phyloP scores from a whole-genome alignment of 208 protist genomes.

The Paratrypanosoma confusum region DNA sequence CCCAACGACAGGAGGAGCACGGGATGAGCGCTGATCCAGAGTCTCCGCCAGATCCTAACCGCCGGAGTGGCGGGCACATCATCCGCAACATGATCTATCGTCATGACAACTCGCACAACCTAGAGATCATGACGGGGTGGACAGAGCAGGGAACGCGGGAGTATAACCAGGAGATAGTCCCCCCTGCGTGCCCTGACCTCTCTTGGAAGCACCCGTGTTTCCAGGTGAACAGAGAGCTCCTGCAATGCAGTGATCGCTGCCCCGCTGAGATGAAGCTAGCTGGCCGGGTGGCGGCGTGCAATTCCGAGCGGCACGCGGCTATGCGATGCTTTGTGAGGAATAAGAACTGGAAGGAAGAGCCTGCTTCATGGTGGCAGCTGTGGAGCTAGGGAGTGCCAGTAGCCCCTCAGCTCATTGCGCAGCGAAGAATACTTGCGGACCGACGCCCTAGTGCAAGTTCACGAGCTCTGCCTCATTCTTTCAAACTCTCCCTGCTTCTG shows the following conservation, averaged over 20 bases:
- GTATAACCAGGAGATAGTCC: conserved; percentile 57
- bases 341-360: conserved; percentile 35
- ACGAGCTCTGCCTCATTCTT: too few species aligned
- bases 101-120: conserved; percentile 31
- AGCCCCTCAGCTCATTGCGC: too few species aligned
- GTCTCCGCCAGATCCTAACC: conserved; percentile 34
- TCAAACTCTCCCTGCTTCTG: too few species aligned
- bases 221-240: conserved; percentile 26
- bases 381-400: not conserved
- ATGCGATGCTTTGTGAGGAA: conserved; percentile 67
- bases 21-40: conserved; percentile 68
- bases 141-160: conserved; percentile 50
- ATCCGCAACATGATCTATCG: conserved; percentile 76
- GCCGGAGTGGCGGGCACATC: conserved; percentile 54
- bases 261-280: conserved; percentile 63
- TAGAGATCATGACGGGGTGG: conserved; percentile 69
- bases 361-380: not conserved
- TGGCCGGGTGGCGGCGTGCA: conserved; percentile 52
- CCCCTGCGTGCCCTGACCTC: conserved; percentile 27
- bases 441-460: too few species aligned
- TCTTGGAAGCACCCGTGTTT: conserved; percentile 41
- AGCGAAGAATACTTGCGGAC: too few species aligned
- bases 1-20: too few species aligned
- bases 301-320: conserved; percentile 37
- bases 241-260: conserved; percentile 43